Base-by-base conservation (phyloP, 2,329 filamentous ascomycete genomes). In the Neonectria ditissima region DNA sequence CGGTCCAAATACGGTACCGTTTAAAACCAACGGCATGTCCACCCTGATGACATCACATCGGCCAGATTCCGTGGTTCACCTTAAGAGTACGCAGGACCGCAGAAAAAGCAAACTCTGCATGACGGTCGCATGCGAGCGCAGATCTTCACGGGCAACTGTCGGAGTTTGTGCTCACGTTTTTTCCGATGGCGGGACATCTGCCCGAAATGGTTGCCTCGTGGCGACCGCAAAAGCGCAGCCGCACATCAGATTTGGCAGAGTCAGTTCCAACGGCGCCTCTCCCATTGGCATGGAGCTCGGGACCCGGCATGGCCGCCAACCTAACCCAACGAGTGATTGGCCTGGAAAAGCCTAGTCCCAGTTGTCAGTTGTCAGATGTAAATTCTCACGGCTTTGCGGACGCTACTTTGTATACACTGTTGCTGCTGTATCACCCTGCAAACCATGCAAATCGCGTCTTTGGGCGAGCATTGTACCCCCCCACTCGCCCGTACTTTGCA, bases 331-430 rank as follows among this genome's bases (percentile, higher is more conserved):
- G 34, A 30, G 50, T 28, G 37, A 50, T 30, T 43, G 26, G 14
- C 24, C 24, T 26, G 24, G 24, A 26, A 26, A 26, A 26, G 24
- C 32, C 32, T 37, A 37, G 34, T 8, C 14, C 13, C 57, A 30
- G 39, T 48, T 22, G 22, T 45, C 39, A 16, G 24, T 16, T 41
- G 22, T 55, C 59, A 51, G 32, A 55, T 51, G 52, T 18, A 51
- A 55, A 44, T 37, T 34, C 24, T 22, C 51, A 41, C 32, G 51
- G 28, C 9, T 8, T 50, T 13, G 28, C 18, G 47, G 18, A 41
- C n/a, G 34, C n/a, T 37, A 37, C 34, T 3, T 37, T 16, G 2
- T 8, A 30, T 10, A 9, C 8, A 30, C 14, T 37, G 2, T 41
- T 41, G 30, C 34, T 28, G 22, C 16, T 37, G 30, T 52, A 34